phyloP scores from a whole-genome alignment of 2,329 filamentous ascomycete genomes.

The Exophiala mesophila region DNA sequence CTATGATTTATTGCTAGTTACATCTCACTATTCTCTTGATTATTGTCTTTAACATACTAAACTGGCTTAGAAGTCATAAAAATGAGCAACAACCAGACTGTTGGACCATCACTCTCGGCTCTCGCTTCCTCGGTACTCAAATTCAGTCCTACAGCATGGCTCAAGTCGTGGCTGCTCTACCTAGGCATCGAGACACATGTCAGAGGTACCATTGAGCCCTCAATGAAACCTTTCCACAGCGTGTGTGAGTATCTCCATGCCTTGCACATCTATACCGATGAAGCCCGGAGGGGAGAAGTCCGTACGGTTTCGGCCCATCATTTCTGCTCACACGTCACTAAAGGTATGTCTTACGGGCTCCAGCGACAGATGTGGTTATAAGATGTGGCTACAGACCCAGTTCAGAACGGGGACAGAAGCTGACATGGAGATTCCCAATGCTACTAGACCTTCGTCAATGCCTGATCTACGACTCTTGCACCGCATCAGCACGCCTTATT shows the following conservation, averaged over 20 bases:
- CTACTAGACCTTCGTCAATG: constrained; percentile 75
- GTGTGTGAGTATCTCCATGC: constrained; percentile 81
- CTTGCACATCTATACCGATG: constrained; percentile 77
- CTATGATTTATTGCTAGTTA: no score
- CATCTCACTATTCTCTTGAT: no score
- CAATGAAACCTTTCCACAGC: constrained; percentile 65
- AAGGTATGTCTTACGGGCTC: constrained; percentile 46
- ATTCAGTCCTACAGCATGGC: constrained; percentile 23
- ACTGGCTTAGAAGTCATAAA: no score
- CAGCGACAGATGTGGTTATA: no score
- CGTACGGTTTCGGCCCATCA: constrained; percentile 74
- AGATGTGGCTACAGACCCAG: no score
- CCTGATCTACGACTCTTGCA: constrained; percentile 71
- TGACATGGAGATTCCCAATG: no score
- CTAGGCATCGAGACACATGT: constrained; percentile 25
- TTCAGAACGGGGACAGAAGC: no score
- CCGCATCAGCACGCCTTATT: constrained; percentile 65
- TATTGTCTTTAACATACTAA: no score
- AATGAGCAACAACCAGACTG: constrained; percentile 11
- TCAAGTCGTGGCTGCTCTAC: constrained; percentile 27
- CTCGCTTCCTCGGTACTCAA: constrained; percentile 20
- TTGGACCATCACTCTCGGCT: constrained; percentile 13
- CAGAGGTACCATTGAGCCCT: constrained; percentile 29
- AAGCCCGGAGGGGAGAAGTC: constrained; percentile 45
- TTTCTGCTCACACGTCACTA: constrained; percentile 73